These are phyloP conservation scores for Baorangia bicolor DNA, from an alignment of 768 basidiomycete genomes.

Conservation along the genomic window DNA sequence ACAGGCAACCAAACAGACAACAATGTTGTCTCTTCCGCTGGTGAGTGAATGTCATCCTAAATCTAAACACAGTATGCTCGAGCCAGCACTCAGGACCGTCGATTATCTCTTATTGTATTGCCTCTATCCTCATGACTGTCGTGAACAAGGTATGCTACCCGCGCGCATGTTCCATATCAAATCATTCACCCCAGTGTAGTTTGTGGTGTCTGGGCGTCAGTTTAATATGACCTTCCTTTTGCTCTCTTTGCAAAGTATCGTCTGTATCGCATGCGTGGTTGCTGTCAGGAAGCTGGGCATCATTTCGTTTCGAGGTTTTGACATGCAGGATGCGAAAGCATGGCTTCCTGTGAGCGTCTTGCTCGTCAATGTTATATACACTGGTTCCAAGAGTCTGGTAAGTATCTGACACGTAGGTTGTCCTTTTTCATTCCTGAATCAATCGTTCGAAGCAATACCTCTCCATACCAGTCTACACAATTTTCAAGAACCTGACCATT, in stretches of 20 bases:
- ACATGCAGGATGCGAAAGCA: slow-evolving; percentile 76
- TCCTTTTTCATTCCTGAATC: not conserved
- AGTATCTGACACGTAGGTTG: slow-evolving; percentile 33
- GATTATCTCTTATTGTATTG: slow-evolving; percentile 85
- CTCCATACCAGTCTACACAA: slow-evolving; percentile 96
- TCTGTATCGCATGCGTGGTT: slow-evolving; percentile 79
- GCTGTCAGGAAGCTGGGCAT: slow-evolving; percentile 71
- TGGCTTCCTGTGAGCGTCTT: slow-evolving; percentile 96
- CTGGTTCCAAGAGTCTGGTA: slow-evolving; percentile 94
- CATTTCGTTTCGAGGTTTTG: slow-evolving; percentile 84
- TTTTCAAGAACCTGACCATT: slow-evolving; percentile 99
- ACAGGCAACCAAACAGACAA: slow-evolving; percentile 34
- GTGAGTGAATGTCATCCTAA: slow-evolving; percentile 15
- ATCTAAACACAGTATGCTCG: not conserved
- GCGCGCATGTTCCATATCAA: not conserved
- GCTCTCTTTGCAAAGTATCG: slow-evolving; percentile 84
- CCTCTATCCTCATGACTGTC: slow-evolving; percentile 95
- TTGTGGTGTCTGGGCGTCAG: slow-evolving; percentile 87
- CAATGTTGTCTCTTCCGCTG: slow-evolving; percentile 18
- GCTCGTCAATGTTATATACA: slow-evolving; percentile 94
- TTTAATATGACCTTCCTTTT: slow-evolving; percentile 99
- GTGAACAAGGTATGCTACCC: slow-evolving; percentile 78
- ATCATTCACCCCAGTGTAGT: slow-evolving; percentile 45
- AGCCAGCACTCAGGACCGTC: slow-evolving; percentile 60
- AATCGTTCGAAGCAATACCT: slow-evolving; percentile 76